These are phyloP conservation scores for Bipolaris gigantea DNA, from an alignment of 2,329 filamentous ascomycete genomes.

Conservation along the genomic window DNA sequence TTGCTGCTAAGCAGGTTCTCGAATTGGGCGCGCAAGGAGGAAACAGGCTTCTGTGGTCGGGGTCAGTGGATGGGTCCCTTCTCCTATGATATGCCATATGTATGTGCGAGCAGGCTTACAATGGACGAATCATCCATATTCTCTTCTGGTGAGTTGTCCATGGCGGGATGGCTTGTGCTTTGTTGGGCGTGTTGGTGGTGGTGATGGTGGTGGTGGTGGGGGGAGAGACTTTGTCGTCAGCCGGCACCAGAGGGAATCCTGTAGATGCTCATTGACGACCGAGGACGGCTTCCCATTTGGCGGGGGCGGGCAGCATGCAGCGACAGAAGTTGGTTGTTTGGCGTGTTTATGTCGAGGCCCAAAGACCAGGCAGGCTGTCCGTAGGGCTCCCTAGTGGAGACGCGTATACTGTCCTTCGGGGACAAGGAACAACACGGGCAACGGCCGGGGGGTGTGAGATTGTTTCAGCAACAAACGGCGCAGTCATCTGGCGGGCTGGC, in stretches of 20 bases:
- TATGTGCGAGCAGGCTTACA: conserved; percentile 51
- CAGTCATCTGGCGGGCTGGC: neutral
- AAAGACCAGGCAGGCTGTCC: neutral
- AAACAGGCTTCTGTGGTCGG: conserved; percentile 69
- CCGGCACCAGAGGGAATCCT: conserved; percentile 37
- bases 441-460: conserved; percentile 26
- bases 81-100: neutral
- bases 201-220: neutral
- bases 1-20: conserved; percentile 67
- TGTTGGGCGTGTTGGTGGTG: neutral
- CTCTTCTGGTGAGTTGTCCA: conserved; percentile 50
- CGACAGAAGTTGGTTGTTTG: conserved; percentile 5
- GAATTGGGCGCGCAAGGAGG: conserved; percentile 77
- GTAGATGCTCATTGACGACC: conserved; percentile 39
- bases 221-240: conserved; percentile 29
- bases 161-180: conserved; percentile 20
- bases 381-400: conserved; percentile 18
- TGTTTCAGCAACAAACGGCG: conserved; percentile 29
- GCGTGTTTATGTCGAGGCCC: neutral
- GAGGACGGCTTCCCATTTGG: conserved; percentile 37
- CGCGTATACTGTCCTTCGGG: conserved; percentile 28
- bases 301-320: conserved; percentile 27
- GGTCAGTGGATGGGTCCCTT: conserved; percentile 17
- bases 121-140: conserved; percentile 77
- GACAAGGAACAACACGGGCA: conserved; percentile 18